These are phyloP conservation scores for Blastobotrys elegans DNA, from an alignment of 1,139 yeast species.

Conservation along the genomic window DNA sequence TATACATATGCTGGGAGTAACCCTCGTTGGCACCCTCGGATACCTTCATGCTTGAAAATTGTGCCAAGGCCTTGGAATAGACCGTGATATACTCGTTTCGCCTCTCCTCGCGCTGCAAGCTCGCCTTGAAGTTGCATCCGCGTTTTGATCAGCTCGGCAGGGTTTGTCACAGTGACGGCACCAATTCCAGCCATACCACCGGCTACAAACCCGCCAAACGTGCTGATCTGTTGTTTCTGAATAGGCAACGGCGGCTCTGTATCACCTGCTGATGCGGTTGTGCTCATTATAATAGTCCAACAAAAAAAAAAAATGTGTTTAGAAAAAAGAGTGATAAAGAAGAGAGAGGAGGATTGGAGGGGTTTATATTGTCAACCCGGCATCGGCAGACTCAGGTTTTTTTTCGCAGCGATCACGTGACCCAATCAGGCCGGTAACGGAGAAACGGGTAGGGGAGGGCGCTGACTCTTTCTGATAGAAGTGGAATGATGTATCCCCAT, in stretches of 20 bases:
- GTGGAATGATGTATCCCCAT: too few relatives aligned
- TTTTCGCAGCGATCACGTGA: too few relatives aligned
- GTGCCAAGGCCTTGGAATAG: constrained; percentile 78
- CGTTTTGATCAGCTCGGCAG: constrained; percentile 89
- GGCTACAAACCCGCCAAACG: constrained; percentile 76
- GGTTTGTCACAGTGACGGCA: constrained; percentile 95
- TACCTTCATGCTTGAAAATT: constrained; percentile 78
- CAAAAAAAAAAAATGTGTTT: not conserved
- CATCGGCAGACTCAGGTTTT: too few relatives aligned
- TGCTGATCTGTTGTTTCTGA: constrained; percentile 21
- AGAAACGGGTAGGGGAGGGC: too few relatives aligned
- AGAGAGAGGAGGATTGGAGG: not conserved
- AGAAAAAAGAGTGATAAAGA: not conserved
- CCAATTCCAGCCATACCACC: constrained; percentile 97
- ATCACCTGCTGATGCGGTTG: not conserved
- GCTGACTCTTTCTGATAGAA: too few relatives aligned
- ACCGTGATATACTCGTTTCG: constrained; percentile 62
- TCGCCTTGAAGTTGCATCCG: constrained; percentile 97
- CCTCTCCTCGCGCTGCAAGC: constrained; percentile 50
- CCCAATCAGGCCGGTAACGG: too few relatives aligned
- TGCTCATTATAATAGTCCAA: not conserved
- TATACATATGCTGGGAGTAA: constrained; percentile 58
- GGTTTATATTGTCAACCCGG: too few relatives aligned
- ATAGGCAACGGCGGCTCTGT: not conserved
- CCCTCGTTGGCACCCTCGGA: constrained; percentile 86